phyloP scores from a whole-genome alignment of 179 eudicot species.

The Drosera spatulata region DNA sequence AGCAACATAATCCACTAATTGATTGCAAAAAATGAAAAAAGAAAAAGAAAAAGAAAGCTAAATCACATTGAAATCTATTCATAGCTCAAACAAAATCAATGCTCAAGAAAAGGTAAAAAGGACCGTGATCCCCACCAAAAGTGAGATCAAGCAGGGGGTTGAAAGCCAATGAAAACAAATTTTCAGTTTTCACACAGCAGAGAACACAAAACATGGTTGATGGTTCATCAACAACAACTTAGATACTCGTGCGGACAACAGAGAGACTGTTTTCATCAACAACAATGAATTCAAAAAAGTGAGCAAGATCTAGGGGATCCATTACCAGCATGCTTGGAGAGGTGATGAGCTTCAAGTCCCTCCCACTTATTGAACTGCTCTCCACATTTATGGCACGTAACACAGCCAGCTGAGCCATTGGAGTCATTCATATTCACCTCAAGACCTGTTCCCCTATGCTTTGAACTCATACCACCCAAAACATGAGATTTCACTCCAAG shows the following conservation, averaged over 20 bases:
- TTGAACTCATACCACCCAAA: conserved; percentile 31
- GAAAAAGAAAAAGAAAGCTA: no score
- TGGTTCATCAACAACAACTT: not conserved
- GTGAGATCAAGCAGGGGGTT: not conserved
- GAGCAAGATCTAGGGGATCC: not conserved
- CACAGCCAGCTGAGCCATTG: conserved; percentile 26
- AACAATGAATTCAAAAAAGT: no score
- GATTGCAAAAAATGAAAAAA: no score
- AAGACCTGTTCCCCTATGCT: conserved; percentile 19
- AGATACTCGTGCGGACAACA: no score
- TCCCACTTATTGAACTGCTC: conserved; percentile 83
- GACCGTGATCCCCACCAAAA: not conserved
- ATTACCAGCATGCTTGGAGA: conserved; percentile 88
- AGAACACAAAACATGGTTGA: not conserved
- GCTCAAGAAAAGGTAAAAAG: not conserved
- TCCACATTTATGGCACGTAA: conserved; percentile 75
- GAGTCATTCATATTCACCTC: conserved; percentile 12
- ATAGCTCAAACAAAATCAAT: not conserved
- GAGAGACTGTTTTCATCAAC: not conserved
- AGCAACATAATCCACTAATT: no score
- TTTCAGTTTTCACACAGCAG: not conserved
- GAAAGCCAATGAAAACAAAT: not conserved
- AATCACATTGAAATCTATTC: not conserved
- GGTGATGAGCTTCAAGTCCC: conserved; percentile 85
- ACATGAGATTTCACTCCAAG: conserved; percentile 20